Conservation (phyloP, 148 eudicot species). For the Rhododendron kiyosumense region DNA sequence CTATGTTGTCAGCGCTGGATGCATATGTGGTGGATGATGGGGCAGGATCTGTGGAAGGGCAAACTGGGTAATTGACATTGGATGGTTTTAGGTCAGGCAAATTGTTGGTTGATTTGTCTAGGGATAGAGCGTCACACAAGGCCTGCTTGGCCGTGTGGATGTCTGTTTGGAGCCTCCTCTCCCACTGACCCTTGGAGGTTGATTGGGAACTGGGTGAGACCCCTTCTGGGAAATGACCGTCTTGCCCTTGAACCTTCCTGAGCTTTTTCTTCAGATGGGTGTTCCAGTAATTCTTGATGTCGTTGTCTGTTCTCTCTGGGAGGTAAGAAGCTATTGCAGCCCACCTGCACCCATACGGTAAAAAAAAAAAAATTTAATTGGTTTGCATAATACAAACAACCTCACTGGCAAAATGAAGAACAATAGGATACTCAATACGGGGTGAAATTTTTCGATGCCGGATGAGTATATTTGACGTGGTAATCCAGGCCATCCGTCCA, state of each 20-base stretch:
- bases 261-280: slow-evolving; percentile 83
- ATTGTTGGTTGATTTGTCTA: slow-evolving; percentile 37
- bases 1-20: slow-evolving; percentile 66
- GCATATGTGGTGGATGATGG: slow-evolving; percentile 44
- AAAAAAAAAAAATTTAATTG: background rate
- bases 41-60: background rate
- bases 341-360: slow-evolving; percentile 44
- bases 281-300: slow-evolving; percentile 91
- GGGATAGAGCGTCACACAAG: slow-evolving; percentile 64
- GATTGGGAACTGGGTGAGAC: slow-evolving; percentile 21
- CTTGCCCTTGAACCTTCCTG: slow-evolving; percentile 32
- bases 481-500: too few species aligned
- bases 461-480: too few species aligned
- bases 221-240: slow-evolving; percentile 15
- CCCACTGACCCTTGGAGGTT: slow-evolving; percentile 78
- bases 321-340: slow-evolving; percentile 96
- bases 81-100: slow-evolving; percentile 1
- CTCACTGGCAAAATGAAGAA: background rate
- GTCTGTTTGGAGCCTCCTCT: slow-evolving; percentile 80
- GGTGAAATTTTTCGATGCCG: background rate
- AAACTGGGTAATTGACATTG: background rate
- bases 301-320: slow-evolving; percentile 86
- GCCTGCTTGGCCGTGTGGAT: slow-evolving; percentile 80
- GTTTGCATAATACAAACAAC: background rate
- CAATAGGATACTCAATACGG: background rate